Conservation (phyloP, 2,329 filamentous ascomycete genomes). For the Clarireedia paspali region DNA sequence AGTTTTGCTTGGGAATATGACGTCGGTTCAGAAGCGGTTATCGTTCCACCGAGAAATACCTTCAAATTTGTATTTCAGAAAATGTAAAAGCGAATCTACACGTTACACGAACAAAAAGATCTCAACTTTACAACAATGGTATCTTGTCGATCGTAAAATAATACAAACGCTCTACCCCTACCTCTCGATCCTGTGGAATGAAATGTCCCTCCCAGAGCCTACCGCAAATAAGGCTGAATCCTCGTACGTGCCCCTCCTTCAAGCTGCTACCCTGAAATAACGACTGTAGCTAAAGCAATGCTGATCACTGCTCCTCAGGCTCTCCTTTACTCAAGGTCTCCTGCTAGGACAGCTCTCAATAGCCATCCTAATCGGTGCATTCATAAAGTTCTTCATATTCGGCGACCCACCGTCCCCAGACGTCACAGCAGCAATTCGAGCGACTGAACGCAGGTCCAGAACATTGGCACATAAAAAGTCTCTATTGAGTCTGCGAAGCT, state of each 20-base stretch:
- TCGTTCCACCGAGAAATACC: too few species aligned
- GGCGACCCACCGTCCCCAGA: conserved; percentile 84
- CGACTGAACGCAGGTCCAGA: conserved; percentile 64
- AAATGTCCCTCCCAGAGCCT: conserved; percentile 7
- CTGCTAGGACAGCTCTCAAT: conserved; percentile 90
- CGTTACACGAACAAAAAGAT: not conserved
- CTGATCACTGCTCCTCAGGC: conserved; percentile 37
- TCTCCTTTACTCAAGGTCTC: conserved; percentile 90
- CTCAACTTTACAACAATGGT: not conserved
- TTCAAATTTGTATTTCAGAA: not conserved
- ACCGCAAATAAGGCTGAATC: conserved; percentile 29
- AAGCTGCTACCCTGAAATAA: not conserved
- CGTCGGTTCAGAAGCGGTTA: too few species aligned
- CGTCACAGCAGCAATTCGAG: conserved; percentile 66
- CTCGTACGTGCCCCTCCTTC: conserved; percentile 30
- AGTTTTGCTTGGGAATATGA: too few species aligned
- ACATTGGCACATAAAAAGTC: conserved; percentile 72
- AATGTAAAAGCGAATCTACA: not conserved
- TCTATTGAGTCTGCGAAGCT: conserved; percentile 52
- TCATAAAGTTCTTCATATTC: conserved; percentile 99
- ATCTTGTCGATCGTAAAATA: not conserved
- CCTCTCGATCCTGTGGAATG: not conserved
- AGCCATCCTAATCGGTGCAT: conserved; percentile 81
- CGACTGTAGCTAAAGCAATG: not conserved
- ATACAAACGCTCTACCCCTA: not conserved